These are phyloP conservation scores for Coemansia sp. DNA, from an alignment of 192 early-diverging fungal genomes.

Conservation along the genomic window DNA sequence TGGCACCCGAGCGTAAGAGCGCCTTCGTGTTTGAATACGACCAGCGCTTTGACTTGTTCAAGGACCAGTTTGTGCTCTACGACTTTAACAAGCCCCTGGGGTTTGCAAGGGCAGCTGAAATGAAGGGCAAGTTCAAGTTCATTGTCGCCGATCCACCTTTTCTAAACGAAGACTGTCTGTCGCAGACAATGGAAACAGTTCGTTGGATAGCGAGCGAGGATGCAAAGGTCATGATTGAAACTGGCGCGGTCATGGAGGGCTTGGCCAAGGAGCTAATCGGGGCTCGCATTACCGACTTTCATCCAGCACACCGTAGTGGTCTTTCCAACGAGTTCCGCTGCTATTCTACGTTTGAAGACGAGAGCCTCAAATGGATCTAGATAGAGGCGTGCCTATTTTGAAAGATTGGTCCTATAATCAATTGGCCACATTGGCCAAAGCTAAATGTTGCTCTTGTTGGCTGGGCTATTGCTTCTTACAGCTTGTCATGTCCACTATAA, in stretches of 20 bases:
- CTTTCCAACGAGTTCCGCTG: slow-evolving; percentile 77
- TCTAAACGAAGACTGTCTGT: slow-evolving; percentile 69
- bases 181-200: slow-evolving; percentile 64
- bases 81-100: slow-evolving; percentile 68
- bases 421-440: too few relatives aligned
- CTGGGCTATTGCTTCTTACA: neutral
- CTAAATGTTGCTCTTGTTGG: neutral
- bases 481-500: neutral
- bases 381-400: neutral
- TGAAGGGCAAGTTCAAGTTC: slow-evolving; percentile 60
- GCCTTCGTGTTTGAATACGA: slow-evolving; percentile 73
- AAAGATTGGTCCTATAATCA: neutral
- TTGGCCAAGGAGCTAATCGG: slow-evolving; percentile 54
- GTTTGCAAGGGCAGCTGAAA: slow-evolving; percentile 43
- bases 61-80: slow-evolving; percentile 64
- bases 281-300: slow-evolving; percentile 57
- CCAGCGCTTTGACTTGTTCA: slow-evolving; percentile 68
- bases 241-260: slow-evolving; percentile 58
- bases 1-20: slow-evolving; percentile 25
- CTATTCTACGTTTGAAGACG: slow-evolving; percentile 57
- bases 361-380: slow-evolving; percentile 30
- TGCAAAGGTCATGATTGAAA: slow-evolving; percentile 35
- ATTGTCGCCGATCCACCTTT: slow-evolving; percentile 80
- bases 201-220: slow-evolving; percentile 49
- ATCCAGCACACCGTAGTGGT: slow-evolving; percentile 63